phyloP scores from a whole-genome alignment of 139 green algal genomes.

The Chlorella sp. region DNA sequence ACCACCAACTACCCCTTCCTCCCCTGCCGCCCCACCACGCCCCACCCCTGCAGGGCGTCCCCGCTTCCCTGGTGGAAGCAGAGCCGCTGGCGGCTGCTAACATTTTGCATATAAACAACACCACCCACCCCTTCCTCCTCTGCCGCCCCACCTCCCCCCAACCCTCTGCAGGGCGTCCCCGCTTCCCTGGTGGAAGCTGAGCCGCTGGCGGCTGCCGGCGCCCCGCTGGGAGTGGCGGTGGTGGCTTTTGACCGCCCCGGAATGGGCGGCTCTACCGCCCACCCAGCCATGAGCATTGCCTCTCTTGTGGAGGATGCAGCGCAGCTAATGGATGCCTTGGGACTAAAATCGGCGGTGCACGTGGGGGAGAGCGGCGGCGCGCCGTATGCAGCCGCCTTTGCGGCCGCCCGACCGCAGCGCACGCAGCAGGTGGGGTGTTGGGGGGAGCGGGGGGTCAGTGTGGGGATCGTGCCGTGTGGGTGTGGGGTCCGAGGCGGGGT shows the following conservation, averaged over 20 bases:
- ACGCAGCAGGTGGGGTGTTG: not conserved
- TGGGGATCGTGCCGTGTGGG: too few species aligned
- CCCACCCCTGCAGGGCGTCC: too few species aligned
- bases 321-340: not conserved
- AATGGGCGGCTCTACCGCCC: constrained; percentile 10
- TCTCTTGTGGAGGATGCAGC: not conserved
- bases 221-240: not conserved
- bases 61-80: too few species aligned
- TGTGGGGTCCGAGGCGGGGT: too few species aligned
- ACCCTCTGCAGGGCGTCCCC: not conserved
- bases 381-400: constrained; percentile 21
- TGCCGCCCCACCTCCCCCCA: too few species aligned
- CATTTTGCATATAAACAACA: too few species aligned
- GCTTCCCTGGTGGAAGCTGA: constrained; percentile 1
- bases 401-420: constrained; percentile 3
- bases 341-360: not conserved
- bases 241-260: constrained; percentile 20
- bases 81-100: too few species aligned
- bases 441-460: too few species aligned
- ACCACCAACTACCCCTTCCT: too few species aligned
- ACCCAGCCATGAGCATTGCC: not conserved
- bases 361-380: constrained; percentile 10
- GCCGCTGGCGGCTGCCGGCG: not conserved
- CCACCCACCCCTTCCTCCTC: too few species aligned
- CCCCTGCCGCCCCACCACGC: not conserved